Evolutionary conservation across 2,329 filamentous ascomycete genomes (phyloP).

Genomic region (Aspergillus pseudoterreus): DNA sequence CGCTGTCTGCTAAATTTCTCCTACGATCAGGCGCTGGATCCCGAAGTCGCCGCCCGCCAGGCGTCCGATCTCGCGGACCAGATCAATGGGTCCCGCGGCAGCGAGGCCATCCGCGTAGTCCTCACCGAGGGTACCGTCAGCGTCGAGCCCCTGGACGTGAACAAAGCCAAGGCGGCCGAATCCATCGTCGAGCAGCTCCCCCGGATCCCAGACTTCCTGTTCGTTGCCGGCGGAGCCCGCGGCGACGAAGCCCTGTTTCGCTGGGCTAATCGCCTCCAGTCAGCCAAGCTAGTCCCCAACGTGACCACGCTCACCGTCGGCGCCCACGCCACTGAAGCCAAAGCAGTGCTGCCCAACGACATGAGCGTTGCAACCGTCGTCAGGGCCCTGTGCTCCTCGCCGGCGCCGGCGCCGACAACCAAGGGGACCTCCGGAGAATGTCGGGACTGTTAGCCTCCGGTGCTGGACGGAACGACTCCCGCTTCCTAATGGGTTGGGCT

Average conservation of each 20-base stretch:
- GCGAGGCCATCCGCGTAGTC: constrained; percentile 76
- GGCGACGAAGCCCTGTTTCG: constrained; percentile 88
- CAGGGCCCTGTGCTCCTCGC: constrained; percentile 11
- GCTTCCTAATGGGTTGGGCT: not conserved
- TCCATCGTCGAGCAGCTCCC: constrained; percentile 64
- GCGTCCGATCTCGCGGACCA: constrained; percentile 87
- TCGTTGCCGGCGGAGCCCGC: constrained; percentile 82
- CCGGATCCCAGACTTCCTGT: constrained; percentile 71
- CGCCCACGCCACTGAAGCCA: constrained; percentile 78
- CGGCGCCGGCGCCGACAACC: not conserved
- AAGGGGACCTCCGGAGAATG: not conserved
- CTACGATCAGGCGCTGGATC: constrained; percentile 74
- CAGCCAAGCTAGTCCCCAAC: constrained; percentile 55
- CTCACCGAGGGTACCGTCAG: constrained; percentile 75
- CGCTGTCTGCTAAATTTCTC: constrained; percentile 85
- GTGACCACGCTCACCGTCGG: constrained; percentile 83
- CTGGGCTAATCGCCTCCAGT: constrained; percentile 78
- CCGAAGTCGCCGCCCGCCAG: constrained; percentile 70
- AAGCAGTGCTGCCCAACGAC: constrained; percentile 75
- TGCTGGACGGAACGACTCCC: not conserved
- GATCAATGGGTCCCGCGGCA: constrained; percentile 86
- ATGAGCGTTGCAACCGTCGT: constrained; percentile 65
- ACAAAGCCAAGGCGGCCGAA: constrained; percentile 75
- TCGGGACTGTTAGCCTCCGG: not conserved
- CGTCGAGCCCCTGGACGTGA: constrained; percentile 80